Conservation (phyloP, 2,329 filamentous ascomycete species). For the Microcera coccophila region DNA sequence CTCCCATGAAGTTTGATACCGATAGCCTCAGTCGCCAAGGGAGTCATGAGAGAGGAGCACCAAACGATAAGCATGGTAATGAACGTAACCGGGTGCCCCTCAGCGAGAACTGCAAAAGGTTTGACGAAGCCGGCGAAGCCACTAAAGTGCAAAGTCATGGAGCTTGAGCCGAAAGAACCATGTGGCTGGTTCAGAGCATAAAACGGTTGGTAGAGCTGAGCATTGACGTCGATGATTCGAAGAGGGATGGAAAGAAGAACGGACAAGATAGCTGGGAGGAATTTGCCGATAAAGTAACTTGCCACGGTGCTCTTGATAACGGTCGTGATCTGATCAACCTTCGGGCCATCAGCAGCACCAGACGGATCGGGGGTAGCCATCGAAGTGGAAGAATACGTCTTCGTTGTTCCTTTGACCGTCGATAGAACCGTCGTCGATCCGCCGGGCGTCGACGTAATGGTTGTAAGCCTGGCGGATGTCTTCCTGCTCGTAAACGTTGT, state of each 20-base stretch:
- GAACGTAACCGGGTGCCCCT: slow-evolving; percentile 27
- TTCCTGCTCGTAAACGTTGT: slow-evolving; percentile 15
- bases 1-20: slow-evolving; percentile 25
- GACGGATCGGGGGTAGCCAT: slow-evolving; percentile 14
- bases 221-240: slow-evolving; percentile 42
- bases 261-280: slow-evolving; percentile 40
- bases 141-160: slow-evolving; percentile 41
- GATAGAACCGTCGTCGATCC: slow-evolving; percentile 19
- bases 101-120: slow-evolving; percentile 32
- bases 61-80: slow-evolving; percentile 25
- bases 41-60: slow-evolving; percentile 20
- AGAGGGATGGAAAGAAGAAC: slow-evolving; percentile 40
- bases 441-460: slow-evolving; percentile 16
- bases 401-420: slow-evolving; percentile 17
- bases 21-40: slow-evolving; percentile 23
- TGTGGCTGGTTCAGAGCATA: slow-evolving; percentile 37
- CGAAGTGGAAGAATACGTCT: slow-evolving; percentile 15
- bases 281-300: slow-evolving; percentile 40
- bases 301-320: slow-evolving; percentile 17
- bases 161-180: slow-evolving; percentile 39
- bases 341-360: slow-evolving; percentile 2
- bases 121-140: slow-evolving; percentile 35
- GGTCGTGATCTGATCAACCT: slow-evolving; percentile 6
- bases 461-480: slow-evolving; percentile 10
- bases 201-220: slow-evolving; percentile 44